Base-by-base conservation (phyloP, 1,284 basidiomycete genomes). In the Sporisorium iseilematis-ciliati region DNA sequence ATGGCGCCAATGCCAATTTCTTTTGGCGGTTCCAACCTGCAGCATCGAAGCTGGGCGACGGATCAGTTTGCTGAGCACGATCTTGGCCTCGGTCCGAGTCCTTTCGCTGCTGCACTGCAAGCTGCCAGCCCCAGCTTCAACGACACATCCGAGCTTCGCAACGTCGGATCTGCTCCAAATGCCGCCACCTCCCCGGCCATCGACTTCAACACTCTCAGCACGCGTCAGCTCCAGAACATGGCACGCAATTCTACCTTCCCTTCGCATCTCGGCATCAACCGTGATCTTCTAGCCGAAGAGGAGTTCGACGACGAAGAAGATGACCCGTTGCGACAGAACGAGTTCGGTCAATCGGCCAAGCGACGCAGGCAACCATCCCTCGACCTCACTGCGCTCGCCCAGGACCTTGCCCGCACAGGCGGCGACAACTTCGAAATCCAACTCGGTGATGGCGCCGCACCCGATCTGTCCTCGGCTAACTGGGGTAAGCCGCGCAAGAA, bases 401-500 rank as follows among this genome's bases (percentile, higher is more conserved):
- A 70, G 5, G 73, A 75, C 20, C 56, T 71, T 12, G 64, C 60
- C n/a, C 20, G 59, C 38, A 69, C 63, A 0, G 72, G 72, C 7
- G 72, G 65, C 41, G 63, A 65, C 21, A 66, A 71, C 53, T 71
- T 68, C n/a, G 57, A 67, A 40, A 68, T 68, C 20, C 73, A 64
- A 23, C 70, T 77, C 7, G 69, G 70, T 31, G 75, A 43, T 4
- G 53, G 49, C 7, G 59, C 54, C 10, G 70, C 60, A 20, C 75
- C 71, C 2, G 75, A 77, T 42, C 43, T 77, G 7, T 75, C 71
- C 2, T 77, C 75, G 12, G 75, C 70, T 23, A 67, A 73, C 21
- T 77, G 75, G 75, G 75, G 77, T 40, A 77, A 73, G 55, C 62
- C 65, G n/a, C 71, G 71, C 48, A 78, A 75, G 43, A 78, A 78